Base-by-base conservation (phyloP, 192 early-diverging fungal species). In the Kickxella alabastrina region DNA sequence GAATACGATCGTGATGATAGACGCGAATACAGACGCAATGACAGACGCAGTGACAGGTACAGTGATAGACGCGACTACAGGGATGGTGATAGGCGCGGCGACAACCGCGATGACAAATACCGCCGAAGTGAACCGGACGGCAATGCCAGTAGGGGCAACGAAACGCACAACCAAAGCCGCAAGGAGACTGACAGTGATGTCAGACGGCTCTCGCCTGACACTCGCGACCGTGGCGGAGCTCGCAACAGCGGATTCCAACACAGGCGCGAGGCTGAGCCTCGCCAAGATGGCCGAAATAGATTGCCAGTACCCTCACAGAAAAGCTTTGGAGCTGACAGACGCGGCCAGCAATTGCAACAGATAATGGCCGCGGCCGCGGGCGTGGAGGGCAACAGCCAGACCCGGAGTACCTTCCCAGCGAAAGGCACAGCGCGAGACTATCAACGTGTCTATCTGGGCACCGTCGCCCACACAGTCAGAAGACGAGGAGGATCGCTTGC, bases 371-470 rank as follows among this genome's bases (percentile, higher is more conserved):
- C n/a, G 26, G 49, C 21, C 39, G 40, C 40, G 28, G 31, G 12
- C 32, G 21, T 19, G 38, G 59, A 28, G 53, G 54, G n/a, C n/a
- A n/a, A 17, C 41, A 43, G 13, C 49, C 49, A 2, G 64, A 63
- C 14, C 54, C 63, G n/a, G 64, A 71, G 27, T 63, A 59, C 37
- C 41, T 65, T 32, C 54, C 41, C 17, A 49, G 24, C 52, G 82
- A 26, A 60, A 65, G 18, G 59, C 52, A 0, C 50, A 80, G 34
- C 63, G 80, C 4, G 51, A 78, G 18, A 52, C 60, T 2, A 77
- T 51, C 24, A 29, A 60, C 18, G 71, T 77, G 31, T 77, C 79
- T 0, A 79, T 84, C 18, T 84, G 82, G 82, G 64, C 79, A 9
- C 48, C 77, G 14, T 80, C 82, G 1, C 82, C 80, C 10, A 76